Evolutionary conservation across 306 rosid genomes (phyloP).

Genomic region (Mimosa bimucronata): DNA sequence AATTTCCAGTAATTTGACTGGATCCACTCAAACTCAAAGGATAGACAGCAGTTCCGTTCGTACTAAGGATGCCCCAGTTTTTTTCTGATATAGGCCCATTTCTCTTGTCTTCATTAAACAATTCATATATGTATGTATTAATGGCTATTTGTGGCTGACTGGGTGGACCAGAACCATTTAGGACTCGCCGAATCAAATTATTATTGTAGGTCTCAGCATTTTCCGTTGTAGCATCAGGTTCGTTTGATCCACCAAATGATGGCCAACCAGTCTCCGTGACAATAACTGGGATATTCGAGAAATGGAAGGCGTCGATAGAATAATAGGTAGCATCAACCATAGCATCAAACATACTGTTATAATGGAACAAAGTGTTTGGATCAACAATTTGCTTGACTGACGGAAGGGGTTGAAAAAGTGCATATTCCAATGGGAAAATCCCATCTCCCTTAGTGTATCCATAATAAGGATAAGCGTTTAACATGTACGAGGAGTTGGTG

Average conservation of each 20-base stretch:
- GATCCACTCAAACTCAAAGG: slow-evolving; percentile 57
- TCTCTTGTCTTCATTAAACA: slow-evolving; percentile 92
- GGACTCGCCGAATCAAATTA: slow-evolving; percentile 72
- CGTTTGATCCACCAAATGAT: slow-evolving; percentile 70
- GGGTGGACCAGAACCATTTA: slow-evolving; percentile 93
- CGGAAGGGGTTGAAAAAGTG: slow-evolving; percentile 77
- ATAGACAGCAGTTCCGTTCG: slow-evolving; percentile 75
- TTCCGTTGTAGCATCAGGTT: slow-evolving; percentile 73
- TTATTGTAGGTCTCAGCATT: slow-evolving; percentile 72
- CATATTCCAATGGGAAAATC: slow-evolving; percentile 86
- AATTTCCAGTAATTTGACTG: slow-evolving; percentile 48
- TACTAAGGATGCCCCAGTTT: slow-evolving; percentile 69
- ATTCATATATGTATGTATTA: slow-evolving; percentile 80
- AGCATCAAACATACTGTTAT: slow-evolving; percentile 91
- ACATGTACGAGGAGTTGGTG: slow-evolving; percentile 80
- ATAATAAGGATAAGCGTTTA: slow-evolving; percentile 76
- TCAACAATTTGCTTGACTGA: slow-evolving; percentile 93
- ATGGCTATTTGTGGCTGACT: slow-evolving; percentile 74
- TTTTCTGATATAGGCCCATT: slow-evolving; percentile 76
- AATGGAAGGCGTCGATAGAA: slow-evolving; percentile 71
- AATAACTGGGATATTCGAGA: slow-evolving; percentile 68
- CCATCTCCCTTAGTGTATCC: slow-evolving; percentile 77
- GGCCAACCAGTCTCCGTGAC: slow-evolving; percentile 97
- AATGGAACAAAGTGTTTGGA: slow-evolving; percentile 83
- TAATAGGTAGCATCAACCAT: slow-evolving; percentile 92